Evolutionary conservation across 2,329 filamentous ascomycete genomes (phyloP).

Genomic region (Penicillium nordicum): DNA sequence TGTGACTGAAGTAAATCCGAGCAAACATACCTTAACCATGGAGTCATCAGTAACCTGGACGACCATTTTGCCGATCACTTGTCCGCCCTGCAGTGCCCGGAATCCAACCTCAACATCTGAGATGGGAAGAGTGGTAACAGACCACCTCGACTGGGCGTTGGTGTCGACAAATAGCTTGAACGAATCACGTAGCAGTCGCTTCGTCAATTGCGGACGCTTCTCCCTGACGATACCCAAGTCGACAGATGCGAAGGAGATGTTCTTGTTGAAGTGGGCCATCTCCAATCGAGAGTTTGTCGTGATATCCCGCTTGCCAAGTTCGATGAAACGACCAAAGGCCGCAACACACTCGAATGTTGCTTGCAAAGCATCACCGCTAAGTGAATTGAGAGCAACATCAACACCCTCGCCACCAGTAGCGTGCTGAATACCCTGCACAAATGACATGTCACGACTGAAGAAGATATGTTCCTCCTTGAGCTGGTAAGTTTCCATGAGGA

Average conservation of each 20-base stretch:
- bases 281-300: slow-evolving; percentile 40
- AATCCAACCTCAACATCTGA: slow-evolving; percentile 25
- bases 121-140: slow-evolving; percentile 18
- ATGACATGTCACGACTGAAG: slow-evolving; percentile 22
- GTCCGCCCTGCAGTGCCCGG: slow-evolving; percentile 24
- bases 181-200: slow-evolving; percentile 24
- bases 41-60: slow-evolving; percentile 21
- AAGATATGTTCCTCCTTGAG: slow-evolving; percentile 16
- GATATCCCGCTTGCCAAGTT: slow-evolving; percentile 36
- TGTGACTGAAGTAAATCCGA: fast-evolving
- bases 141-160: slow-evolving; percentile 16
- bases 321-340: slow-evolving; percentile 33
- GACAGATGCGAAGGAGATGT: slow-evolving; percentile 44
- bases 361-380: slow-evolving; percentile 28
- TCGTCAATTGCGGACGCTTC: slow-evolving; percentile 22
- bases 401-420: slow-evolving; percentile 28
- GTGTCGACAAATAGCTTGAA: slow-evolving; percentile 16
- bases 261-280: slow-evolving; percentile 47
- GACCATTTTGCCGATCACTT: slow-evolving; percentile 27
- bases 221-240: slow-evolving; percentile 35
- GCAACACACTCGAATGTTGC: slow-evolving; percentile 29
- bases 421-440: slow-evolving; percentile 24
- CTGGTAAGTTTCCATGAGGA: slow-evolving; percentile 18
- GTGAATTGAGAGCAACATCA: slow-evolving; percentile 30
- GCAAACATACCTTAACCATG: slow-evolving; percentile 20